phyloP scores from a whole-genome alignment of 345 rosid genomes.

The Eucalyptus sp. region DNA sequence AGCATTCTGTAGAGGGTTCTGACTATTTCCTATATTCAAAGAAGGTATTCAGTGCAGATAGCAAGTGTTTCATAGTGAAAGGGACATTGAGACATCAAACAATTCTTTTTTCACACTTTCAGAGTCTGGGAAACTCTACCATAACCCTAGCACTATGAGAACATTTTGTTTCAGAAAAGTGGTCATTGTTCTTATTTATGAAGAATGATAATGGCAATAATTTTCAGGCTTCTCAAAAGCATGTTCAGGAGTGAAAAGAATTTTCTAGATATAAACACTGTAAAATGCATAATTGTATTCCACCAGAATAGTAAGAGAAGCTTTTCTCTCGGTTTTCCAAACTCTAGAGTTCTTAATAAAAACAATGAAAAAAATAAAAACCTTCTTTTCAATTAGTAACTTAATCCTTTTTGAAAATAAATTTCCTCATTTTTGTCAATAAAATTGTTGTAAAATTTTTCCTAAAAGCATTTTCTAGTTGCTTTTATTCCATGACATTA shows the following conservation, averaged over 20 bases:
- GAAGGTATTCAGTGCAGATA: neutral
- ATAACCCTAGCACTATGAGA: neutral
- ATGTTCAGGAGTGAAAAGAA: neutral
- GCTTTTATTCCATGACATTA: neutral
- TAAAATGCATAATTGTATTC: neutral
- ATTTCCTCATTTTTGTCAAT: neutral
- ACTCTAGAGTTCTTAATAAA: neutral
- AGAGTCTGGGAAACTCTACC: neutral
- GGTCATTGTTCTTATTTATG: neutral
- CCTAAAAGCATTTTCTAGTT: neutral
- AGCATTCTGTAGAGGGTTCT: neutral
- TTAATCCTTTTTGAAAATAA: neutral
- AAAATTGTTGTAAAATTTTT: neutral
- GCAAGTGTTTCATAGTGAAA: neutral
- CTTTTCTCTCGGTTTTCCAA: neutral
- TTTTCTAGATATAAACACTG: neutral
- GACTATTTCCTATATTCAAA: neutral
- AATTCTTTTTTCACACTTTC: neutral
- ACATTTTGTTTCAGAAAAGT: neutral
- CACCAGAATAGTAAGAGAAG: neutral
- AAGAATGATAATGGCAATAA: neutral
- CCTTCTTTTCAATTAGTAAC: neutral
- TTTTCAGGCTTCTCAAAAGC: neutral
- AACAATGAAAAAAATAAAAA: neutral
- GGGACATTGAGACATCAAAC: neutral